These are phyloP conservation scores for Phytophthora quininea DNA, from an alignment of 352 stramenopile genomes.

Conservation along the genomic window DNA sequence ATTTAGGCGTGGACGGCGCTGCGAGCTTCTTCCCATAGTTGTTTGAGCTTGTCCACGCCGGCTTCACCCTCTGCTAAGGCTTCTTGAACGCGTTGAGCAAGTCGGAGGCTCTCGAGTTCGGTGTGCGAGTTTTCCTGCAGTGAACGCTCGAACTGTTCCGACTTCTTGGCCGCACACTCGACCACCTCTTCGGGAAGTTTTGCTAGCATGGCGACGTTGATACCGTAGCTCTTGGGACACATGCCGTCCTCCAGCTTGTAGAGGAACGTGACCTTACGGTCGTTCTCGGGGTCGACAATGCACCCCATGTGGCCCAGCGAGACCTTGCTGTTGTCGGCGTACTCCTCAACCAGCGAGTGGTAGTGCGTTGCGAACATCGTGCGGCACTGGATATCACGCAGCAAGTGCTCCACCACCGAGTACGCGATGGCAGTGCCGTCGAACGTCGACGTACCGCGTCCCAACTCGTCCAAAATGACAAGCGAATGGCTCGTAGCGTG, in stretches of 20 bases:
- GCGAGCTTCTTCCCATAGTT: slow-evolving; percentile 38
- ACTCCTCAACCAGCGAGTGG: slow-evolving; percentile 94
- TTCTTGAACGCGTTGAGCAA: slow-evolving; percentile 31
- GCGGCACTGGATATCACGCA: slow-evolving; percentile 88
- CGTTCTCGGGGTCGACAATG: slow-evolving; percentile 79
- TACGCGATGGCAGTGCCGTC: slow-evolving; percentile 98
- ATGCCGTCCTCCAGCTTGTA: slow-evolving; percentile 98
- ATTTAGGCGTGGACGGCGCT: slow-evolving; percentile 13
- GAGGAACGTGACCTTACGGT: slow-evolving; percentile 98
- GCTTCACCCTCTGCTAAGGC: slow-evolving; percentile 38
- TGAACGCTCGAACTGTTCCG: slow-evolving; percentile 88
- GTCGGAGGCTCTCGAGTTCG: slow-evolving; percentile 26
- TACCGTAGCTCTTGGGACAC: slow-evolving; percentile 98
- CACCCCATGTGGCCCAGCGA: slow-evolving; percentile 85
- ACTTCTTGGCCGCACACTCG: slow-evolving; percentile 90
- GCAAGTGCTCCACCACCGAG: slow-evolving; percentile 95
- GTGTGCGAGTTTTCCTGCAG: slow-evolving; percentile 51
- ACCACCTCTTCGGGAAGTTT: slow-evolving; percentile 96
- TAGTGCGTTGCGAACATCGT: slow-evolving; percentile 99
- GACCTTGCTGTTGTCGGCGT: slow-evolving; percentile 62
- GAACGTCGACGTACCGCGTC: slow-evolving; percentile 98
- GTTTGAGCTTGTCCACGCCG: slow-evolving; percentile 36
- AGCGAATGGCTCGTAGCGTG: slow-evolving; percentile 95
- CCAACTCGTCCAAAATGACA: slow-evolving; percentile 99
- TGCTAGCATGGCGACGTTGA: slow-evolving; percentile 99